A percentile compares a stretch with the other conserved stretches of the same genome.
Evolutionary conservation across 768 basidiomycete genomes (phyloP).

Genomic region (Termitomyces sp.): DNA sequence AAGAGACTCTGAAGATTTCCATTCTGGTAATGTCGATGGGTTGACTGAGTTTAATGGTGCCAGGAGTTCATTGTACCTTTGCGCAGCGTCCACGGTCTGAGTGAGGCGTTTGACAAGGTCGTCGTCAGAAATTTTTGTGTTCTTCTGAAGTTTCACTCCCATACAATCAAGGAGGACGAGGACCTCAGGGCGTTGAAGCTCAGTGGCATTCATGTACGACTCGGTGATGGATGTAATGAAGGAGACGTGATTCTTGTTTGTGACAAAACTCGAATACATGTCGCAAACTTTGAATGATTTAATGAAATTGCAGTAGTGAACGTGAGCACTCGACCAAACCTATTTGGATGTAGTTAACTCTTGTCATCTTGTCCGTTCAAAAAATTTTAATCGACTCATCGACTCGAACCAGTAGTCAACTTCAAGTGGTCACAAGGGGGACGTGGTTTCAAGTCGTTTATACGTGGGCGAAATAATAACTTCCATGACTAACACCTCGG

Average conservation of each 20-base stretch:
- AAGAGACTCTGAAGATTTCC: slow-evolving; percentile 15
- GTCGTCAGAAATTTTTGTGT: slow-evolving; percentile 23
- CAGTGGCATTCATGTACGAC: slow-evolving; percentile 4
- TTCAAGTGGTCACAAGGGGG: too few relatives aligned
- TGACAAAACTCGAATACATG: neutral
- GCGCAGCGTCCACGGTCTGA: slow-evolving; percentile 22
- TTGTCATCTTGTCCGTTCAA: too few relatives aligned
- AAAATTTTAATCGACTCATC: too few relatives aligned
- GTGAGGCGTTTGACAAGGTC: slow-evolving; percentile 19
- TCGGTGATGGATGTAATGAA: neutral
- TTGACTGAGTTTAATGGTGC: slow-evolving; percentile 7
- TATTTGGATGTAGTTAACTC: too few relatives aligned
- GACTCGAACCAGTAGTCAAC: too few relatives aligned
- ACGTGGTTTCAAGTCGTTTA: too few relatives aligned
- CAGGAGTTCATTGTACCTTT: slow-evolving; percentile 18
- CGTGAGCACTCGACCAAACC: too few relatives aligned
- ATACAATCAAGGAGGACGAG: slow-evolving; percentile 21
- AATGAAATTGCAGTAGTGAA: too few relatives aligned
- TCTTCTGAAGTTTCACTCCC: slow-evolving; percentile 21
- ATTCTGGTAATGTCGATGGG: slow-evolving; percentile 11
- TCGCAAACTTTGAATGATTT: too few relatives aligned
- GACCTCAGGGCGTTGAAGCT: slow-evolving; percentile 10
- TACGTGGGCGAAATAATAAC: too few relatives aligned
- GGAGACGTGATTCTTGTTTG: too few relatives aligned
- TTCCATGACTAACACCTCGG: too few relatives aligned